A percentile compares a stretch with the other conserved stretches of the same genome.
phyloP scores from a whole-genome alignment of 2,329 filamentous ascomycete species.

The Aspergillus brunneoviolaceus region DNA sequence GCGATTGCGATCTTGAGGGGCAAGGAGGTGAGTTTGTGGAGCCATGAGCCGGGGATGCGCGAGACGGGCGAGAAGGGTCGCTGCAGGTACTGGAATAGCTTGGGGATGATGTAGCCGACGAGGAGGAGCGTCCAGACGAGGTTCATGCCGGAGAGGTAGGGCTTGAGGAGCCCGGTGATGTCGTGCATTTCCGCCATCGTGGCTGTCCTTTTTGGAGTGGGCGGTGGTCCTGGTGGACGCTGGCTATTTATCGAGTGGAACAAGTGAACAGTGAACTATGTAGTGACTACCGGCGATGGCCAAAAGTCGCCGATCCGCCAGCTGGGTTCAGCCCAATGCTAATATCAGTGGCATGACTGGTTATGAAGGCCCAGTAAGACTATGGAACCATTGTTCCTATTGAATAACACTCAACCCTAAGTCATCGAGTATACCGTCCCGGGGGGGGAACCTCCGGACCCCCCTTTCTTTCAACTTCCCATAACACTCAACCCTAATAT shows the following conservation, averaged over 20 bases:
- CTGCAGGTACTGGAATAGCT: not conserved
- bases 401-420: too few species aligned
- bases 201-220: not conserved
- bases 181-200: not conserved
- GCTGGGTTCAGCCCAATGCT: not conserved
- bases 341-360: not conserved
- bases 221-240: not conserved
- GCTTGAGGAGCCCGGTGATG: not conserved
- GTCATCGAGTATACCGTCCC: too few species aligned
- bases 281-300: too few species aligned
- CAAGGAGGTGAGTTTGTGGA: not conserved
- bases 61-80: not conserved
- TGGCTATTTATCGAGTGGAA: too few species aligned
- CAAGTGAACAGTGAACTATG: too few species aligned
- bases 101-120: not conserved
- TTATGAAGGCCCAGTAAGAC: too few species aligned
- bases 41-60: not conserved
- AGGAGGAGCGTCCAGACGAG: not conserved
- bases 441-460: too few species aligned
- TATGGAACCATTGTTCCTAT: too few species aligned
- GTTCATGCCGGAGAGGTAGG: not conserved
- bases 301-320: not conserved
- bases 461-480: too few species aligned
- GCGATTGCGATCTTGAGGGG: not conserved
- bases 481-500: too few species aligned